Evolutionary conservation across 2,329 filamentous ascomycete species (phyloP), one percentile per base, ranked within the genome.

Genomic region (Colletotrichum cereale): DNA sequence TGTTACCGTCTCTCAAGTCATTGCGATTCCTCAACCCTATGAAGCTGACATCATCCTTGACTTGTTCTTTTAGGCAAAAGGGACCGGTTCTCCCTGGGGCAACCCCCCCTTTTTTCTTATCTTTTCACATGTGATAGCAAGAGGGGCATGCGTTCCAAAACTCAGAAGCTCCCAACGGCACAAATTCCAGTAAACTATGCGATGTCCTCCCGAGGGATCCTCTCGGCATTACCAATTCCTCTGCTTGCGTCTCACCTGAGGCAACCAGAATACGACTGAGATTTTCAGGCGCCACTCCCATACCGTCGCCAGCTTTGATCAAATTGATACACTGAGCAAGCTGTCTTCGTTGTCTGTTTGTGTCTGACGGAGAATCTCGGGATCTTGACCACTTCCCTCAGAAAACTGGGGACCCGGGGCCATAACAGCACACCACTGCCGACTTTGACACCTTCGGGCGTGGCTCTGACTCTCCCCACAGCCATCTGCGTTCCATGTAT

Each of bases 91-190:
- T 56, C 44, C 65, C 64, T 65, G 64, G 66, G 65, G 57, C 65
- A 47, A 24, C 57, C 50, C 60, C 60, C 68, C 60, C 61, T 36
- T 44, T 42, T 58, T 42, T 26, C 58, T 67, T 67, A 71, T 71
- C 67, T 66, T 56, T 67, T 72, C 44, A 69, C 72, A 73, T 73
- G 72, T 73, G 72, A 73, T 36, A 63, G 31, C 57, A 63, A 36
- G 64, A 67, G 62, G 67, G 55, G 64, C 36, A 56, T 50, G 67
- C 52, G 44, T 56, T 65, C 42, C 55, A 48, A 50, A 72, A 57
- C 52, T 26, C 61, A 71, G 66, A 57, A 61, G 42, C 21, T 55
- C 26, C 18, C 67, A 58, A 66, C 61, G 47, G 50, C 31, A 66
- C 53, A n/a, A 61, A 62, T 48, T 55, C 12, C 56, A 48, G 36